Evolutionary conservation across 73 alveolate species (phyloP), one percentile per base, ranked within the genome.

Genomic region (Paramecium sexaurelia): DNA sequence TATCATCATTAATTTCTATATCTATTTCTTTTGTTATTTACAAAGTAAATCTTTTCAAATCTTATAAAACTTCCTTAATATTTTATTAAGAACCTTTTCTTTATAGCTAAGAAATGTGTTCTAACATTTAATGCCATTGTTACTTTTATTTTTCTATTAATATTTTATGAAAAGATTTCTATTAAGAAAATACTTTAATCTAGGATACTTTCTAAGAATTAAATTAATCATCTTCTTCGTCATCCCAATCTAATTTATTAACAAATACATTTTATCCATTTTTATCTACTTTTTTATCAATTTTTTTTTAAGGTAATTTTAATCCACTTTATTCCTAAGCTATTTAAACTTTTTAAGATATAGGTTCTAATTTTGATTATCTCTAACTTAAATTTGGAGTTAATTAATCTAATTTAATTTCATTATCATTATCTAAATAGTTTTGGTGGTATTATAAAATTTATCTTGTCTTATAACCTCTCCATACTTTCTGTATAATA

Each of bases 111-210:
- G 90, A 78, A 19, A 78, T 78, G 15, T 78, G 20, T 43, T 78
- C 90, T 33, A 78, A 78, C 90, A 78, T 78, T 9, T 40, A 13
- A 29, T 37, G 47, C 90, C 90, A 78, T 78, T 78, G 6, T 20
- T 41, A 17, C 11, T 39, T 78, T 39, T 35, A 73, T 9, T 73
- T 17, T 36, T 73, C 36, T 3, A 73, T 27, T 5, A 73, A 11
- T 33, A 61, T 61, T 8, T 29, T 61, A 32, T 61, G 83, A 61
- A 9, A 19, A 0, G 83, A 61, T 26, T 61, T 61, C 26, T 61
- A 26, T 61, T 61, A 26, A 11, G 45, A 61, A 4, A 29, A 2
- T 24, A 26, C 26, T 7, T 61, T 61, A 61, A 61, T 29, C 0
- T 41, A 61, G 9, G 83, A 61, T 1, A 24, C 83, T 11, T 61